Conservation (phyloP, 164 flowering plant species). For the Vitis vinifera region ASM3070453v1 NC_081808.1:1918001-1918500, state of each 20-base stretch:
- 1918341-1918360: conserved; percentile 1
- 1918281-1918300: background rate
- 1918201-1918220: conserved; percentile 18
- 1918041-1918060: conserved; percentile 1
- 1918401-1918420: no score
- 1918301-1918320: no score
- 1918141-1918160: conserved; percentile 11
- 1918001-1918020: background rate
- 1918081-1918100: conserved; percentile 18
- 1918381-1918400: no score
- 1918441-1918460: conserved; percentile 14
- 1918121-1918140: conserved; percentile 18
- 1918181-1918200: conserved; percentile 22
- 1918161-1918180: conserved; percentile 33
- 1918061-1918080: conserved; percentile 12
- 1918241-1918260: background rate
- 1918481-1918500: conserved; percentile 19
- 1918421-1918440: background rate
- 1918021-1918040: no score
- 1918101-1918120: conserved; percentile 36
- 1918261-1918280: background rate
- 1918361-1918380: background rate
- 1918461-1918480: conserved; percentile 19
- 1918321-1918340: background rate
- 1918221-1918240: conserved; percentile 33